Evolutionary conservation across 352 stramenopile species (phyloP), one percentile per base, ranked within the genome.

Genomic region (Elongisporangium anandrum): DNA sequence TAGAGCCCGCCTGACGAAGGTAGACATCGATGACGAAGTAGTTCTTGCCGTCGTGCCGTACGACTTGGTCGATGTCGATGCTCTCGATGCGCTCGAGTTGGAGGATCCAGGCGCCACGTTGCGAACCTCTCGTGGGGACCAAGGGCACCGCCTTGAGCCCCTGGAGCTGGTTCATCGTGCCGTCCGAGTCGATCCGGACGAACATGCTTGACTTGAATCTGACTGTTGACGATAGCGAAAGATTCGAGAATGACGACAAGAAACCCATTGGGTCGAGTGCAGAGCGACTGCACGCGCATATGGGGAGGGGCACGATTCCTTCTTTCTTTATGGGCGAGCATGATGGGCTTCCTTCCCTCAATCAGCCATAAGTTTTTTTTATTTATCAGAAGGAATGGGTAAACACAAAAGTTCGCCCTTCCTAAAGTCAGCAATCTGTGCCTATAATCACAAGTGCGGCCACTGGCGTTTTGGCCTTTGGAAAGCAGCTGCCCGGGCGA

Each of bases 1-100:
- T 17, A 61, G 49, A 5, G 54, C 29, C 22, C 66, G 60, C 17
- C 48, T 45, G 34, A 59, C 54, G 56, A 60, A 80, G 60, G 20
- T 74, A 88, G 19, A 88, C 69, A 56, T 79, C 75, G 20, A 88
- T 21, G 22, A 79, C 73, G 50, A 76, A 84, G 60, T 79, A 73
- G 19, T 74, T 60, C 39, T 74, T 64, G 38, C 72, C 72, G 23
- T 69, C 52, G 38, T 77, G 64, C 21, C 72, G 61, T 24, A 66
- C 69, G 58, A 79, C 72, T 45, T 70, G 64, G 34, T 51, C 61
- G 57, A 87, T 72, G 55, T 80, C 77, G 29, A 84, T 54, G 48
- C 57, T 68, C 20, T 87, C 74, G 45, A 87, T 78, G 54, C 64
- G 63, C 49, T 75, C 60, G 13, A 84, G 66, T 13, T 41, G 4